Evolutionary conservation across 805 yeast species (phyloP).

Genomic region (Zygosaccharomyces lentus): DNA sequence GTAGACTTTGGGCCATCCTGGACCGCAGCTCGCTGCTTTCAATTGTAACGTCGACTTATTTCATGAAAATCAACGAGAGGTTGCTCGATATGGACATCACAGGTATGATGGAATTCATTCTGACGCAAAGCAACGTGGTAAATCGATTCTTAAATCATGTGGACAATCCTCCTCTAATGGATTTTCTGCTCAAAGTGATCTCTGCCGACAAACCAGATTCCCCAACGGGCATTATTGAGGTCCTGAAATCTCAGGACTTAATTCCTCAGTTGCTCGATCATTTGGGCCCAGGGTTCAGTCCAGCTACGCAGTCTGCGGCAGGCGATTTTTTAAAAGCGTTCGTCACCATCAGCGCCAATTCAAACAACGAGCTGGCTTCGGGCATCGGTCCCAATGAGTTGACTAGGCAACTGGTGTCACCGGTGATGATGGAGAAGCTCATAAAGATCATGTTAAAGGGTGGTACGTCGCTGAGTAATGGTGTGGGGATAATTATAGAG

Average conservation of each 20-base stretch:
- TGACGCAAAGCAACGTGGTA: slow-evolving; percentile 65
- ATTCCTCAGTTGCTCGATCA: slow-evolving; percentile 69
- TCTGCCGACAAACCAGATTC: slow-evolving; percentile 89
- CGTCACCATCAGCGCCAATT: slow-evolving; percentile 89
- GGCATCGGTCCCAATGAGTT: slow-evolving; percentile 95
- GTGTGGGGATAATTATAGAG: slow-evolving; percentile 93
- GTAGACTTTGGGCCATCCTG: slow-evolving; percentile 73
- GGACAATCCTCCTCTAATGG: slow-evolving; percentile 93
- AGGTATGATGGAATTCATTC: slow-evolving; percentile 66
- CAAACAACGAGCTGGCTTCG: slow-evolving; percentile 78
- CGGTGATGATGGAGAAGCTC: slow-evolving; percentile 58
- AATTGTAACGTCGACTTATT: slow-evolving; percentile 75
- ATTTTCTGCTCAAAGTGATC: slow-evolving; percentile 79
- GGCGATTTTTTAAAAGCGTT: slow-evolving; percentile 94
- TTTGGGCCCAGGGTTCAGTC: slow-evolving; percentile 60
- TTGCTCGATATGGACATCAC: slow-evolving; percentile 83
- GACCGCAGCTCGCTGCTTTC: slow-evolving; percentile 65
- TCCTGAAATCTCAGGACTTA: slow-evolving; percentile 65
- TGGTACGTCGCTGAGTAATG: slow-evolving; percentile 86
- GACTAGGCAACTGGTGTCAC: slow-evolving; percentile 84
- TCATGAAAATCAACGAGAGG: slow-evolving; percentile 88
- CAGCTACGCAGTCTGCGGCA: slow-evolving; percentile 84
- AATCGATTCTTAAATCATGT: slow-evolving; percentile 78
- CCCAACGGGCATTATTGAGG: slow-evolving; percentile 81
- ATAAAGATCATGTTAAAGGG: slow-evolving; percentile 74